Evolutionary conservation across 2,329 filamentous ascomycete genomes (phyloP).

Genomic region (Corinectria fuckeliana): DNA sequence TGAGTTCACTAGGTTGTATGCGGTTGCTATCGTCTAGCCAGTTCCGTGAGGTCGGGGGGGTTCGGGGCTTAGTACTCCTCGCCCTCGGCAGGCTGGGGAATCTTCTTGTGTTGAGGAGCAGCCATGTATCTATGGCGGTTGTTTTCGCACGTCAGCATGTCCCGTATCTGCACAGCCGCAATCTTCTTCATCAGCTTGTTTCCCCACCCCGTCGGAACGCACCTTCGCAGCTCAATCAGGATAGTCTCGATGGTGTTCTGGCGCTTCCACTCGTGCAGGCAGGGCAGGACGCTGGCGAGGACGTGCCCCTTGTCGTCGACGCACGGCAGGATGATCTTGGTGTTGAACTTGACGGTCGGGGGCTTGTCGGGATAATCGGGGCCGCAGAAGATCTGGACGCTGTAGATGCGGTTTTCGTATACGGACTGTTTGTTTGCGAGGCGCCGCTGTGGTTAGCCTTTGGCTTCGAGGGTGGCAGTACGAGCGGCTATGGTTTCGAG

Average conservation of each 20-base stretch:
- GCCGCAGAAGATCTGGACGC: slow-evolving; percentile 95
- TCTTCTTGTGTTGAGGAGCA: slow-evolving; percentile 88
- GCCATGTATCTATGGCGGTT: slow-evolving; percentile 80
- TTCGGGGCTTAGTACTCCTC: slow-evolving; percentile 53
- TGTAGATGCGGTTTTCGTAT: slow-evolving; percentile 99
- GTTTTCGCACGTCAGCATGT: not conserved
- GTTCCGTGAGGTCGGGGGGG: not conserved
- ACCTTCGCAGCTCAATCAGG: slow-evolving; percentile 84
- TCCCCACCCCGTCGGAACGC: slow-evolving; percentile 28
- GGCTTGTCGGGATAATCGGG: slow-evolving; percentile 87
- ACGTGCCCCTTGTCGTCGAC: slow-evolving; percentile 87
- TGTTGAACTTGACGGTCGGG: slow-evolving; percentile 90
- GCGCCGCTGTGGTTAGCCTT: slow-evolving; percentile 20
- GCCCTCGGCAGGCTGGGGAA: slow-evolving; percentile 91
- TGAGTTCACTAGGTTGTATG: slow-evolving; percentile 7
- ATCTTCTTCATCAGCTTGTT: too few relatives aligned
- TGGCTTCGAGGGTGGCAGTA: not conserved
- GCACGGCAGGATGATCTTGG: slow-evolving; percentile 94
- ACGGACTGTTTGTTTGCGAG: slow-evolving; percentile 68
- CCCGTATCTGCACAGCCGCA: not conserved
- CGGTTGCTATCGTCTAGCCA: not conserved
- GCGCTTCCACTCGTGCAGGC: slow-evolving; percentile 87
- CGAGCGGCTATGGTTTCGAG: not conserved
- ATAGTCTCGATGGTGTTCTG: slow-evolving; percentile 96
- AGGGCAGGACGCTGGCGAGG: slow-evolving; percentile 82